These are phyloP conservation scores for Aspergillus sp. DNA, from an alignment of 2,329 filamentous ascomycete genomes.

Conservation along the genomic window DNA sequence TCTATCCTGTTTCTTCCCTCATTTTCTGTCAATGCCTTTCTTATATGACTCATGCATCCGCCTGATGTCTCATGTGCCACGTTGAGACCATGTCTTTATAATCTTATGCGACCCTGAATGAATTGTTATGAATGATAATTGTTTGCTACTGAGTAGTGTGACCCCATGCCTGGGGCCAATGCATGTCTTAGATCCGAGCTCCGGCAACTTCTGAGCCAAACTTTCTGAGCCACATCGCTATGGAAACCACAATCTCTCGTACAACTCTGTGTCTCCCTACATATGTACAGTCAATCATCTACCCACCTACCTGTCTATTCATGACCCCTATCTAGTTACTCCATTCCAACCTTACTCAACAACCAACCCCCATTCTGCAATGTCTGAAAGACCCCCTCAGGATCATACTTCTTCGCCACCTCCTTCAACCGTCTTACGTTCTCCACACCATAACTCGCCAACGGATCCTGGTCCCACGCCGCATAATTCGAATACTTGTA, in stretches of 20 bases:
- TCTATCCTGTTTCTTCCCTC: conserved; percentile 14
- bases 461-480: conserved; percentile 17
- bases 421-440: conserved; percentile 1
- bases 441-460: conserved; percentile 12
- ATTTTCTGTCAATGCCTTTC: conserved; percentile 14
- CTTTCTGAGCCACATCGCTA: not conserved
- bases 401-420: conserved; percentile 2
- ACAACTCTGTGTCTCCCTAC: not conserved
- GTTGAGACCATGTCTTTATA: conserved; percentile 16
- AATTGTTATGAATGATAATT: not conserved
- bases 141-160: too few relatives aligned
- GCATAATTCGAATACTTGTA: conserved; percentile 22
- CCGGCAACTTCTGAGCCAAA: too few relatives aligned
- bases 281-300: not conserved
- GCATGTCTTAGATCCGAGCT: too few relatives aligned
- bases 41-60: conserved; percentile 17
- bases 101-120: not conserved
- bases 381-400: not conserved
- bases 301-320: not conserved
- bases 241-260: not conserved
- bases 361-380: conserved; percentile 6
- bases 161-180: too few relatives aligned
- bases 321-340: too few relatives aligned
- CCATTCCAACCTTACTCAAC: not conserved
- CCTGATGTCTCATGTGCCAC: conserved; percentile 31